Base-by-base conservation (phyloP, 345 rosid species). In the Pistacia vera region DNA sequence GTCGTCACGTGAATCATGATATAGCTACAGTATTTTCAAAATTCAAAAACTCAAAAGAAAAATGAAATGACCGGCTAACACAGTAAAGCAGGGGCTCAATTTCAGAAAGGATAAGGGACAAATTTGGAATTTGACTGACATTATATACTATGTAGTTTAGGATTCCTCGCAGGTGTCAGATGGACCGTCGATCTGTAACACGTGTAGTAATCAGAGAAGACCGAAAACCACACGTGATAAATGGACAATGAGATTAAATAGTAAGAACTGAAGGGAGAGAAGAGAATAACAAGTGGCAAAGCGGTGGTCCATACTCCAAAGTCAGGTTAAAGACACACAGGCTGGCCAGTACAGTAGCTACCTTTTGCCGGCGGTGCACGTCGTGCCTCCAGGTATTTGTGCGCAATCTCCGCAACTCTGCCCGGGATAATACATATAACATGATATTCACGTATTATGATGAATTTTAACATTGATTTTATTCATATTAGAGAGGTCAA, bases 1-100 rank as follows among this genome's bases (percentile, higher is more conserved):
- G 67, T 61, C 68, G 72, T 38, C 70, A 67, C 61, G 73, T 76
- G 66, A 55, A 48, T 52, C 76, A 66, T 18, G 73, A 77, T 33
- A n/a, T 30, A 59, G 56, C 22, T 30, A 66, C 1, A n/a, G 3
- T 22, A 7, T 30, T 10, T 49, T 36, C 66, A 14, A 71, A 57
- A 11, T 71, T 77, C 65, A n/a, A 72, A 49, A 44, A 41, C 46
- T 41, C 3, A 7, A 17, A 44, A 7, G 22, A 4, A 72, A 44
- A 14, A 0, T 20, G 11, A n/a, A 6, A 0, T 25, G 44, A 18
- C 6, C 4, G 52, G 7, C 63, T 16, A 58, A 25, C 48, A 30
- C 25, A 25, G 25, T 28, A 4, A 11, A 28, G 1, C 44, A 16
- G 41, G 33, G 10, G 1, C 12, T 7, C 28, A 3, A n/a, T 36